Evolutionary conservation across 176 grass and related monocot species (phyloP), one percentile per base, ranked within the genome.

Genomic region (Bromus sterilis): DNA sequence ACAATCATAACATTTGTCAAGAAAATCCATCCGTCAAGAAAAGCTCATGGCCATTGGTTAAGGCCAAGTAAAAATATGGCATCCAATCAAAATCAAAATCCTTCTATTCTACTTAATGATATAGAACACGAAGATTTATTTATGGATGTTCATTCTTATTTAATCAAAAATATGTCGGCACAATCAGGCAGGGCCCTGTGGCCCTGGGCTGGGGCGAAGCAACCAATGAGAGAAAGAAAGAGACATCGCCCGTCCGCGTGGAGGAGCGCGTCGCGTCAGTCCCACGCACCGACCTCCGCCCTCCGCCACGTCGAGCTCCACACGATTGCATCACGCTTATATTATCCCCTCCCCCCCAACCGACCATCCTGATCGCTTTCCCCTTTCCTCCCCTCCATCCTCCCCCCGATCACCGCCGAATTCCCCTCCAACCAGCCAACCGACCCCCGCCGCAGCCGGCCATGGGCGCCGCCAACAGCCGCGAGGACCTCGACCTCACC

Each of bases 381-480:
- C 65, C 32, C 24, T 70, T 61, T 31, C 20, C 29, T 53, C 23
- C 28, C 28, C 25, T 24, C 48, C 33, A 4, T 43, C 16, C 67
- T 5, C 2, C 32, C 20, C 40, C 41, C 68, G 68, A 73, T 49
- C 49, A 9, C 5, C 26, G 56, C 15, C 63, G 21, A 71, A 85
- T 77, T 81, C 55, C 78, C 71, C 48, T 51, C 44, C 59, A 28
- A 23, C 62, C 9, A 51, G 11, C 42, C 13, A 51, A 1, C 48
- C 48, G 20, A 6, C 44, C 44, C 16, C 39, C 39, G 0, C 35
- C 28, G 3, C 29, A 12, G 6, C 46, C 29, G 51, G 70, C 88
- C 81, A 97, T 97, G 95, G 95, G 92, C 8, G 88, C 78, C 57
- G 80, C 92, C 84, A 89, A 98, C 79, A 98, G 95, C 83, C 88